Evolutionary conservation across 306 rosid genomes (phyloP).

Genomic region (Chamaecrista fasciculata): DNA sequence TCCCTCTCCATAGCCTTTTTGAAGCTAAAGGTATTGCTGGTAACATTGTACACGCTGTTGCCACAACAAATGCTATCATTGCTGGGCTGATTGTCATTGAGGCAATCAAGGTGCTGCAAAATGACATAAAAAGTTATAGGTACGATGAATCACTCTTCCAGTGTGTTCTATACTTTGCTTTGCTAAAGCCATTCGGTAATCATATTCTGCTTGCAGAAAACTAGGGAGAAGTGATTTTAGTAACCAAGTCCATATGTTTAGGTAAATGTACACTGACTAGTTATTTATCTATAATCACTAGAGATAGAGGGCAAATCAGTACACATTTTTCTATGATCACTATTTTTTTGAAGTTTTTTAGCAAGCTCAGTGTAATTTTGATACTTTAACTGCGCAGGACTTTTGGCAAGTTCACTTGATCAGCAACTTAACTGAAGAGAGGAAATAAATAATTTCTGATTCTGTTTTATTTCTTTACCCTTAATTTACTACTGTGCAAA

Average conservation of each 20-base stretch:
- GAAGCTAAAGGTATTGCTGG: constrained; percentile 99
- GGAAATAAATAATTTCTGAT: not conserved
- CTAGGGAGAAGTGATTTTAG: constrained; percentile 5
- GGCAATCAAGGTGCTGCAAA: constrained; percentile 90
- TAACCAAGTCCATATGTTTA: constrained; percentile 4
- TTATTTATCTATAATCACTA: constrained; percentile 1
- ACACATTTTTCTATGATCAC: not conserved
- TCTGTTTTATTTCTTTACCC: not conserved
- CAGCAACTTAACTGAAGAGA: not conserved
- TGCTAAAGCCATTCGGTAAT: not conserved
- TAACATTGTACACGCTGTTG: constrained; percentile 97
- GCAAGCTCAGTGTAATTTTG: constrained; percentile 6
- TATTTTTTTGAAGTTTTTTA: not conserved
- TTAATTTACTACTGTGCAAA: not conserved
- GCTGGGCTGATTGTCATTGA: constrained; percentile 99
- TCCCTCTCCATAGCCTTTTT: constrained; percentile 90
- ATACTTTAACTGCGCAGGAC: not conserved
- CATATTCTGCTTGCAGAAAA: not conserved
- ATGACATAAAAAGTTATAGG: constrained; percentile 71
- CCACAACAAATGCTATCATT: constrained; percentile 92
- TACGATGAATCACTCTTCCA: constrained; percentile 23
- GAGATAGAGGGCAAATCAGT: constrained; percentile 5
- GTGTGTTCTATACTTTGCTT: not conserved
- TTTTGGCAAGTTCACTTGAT: not conserved
- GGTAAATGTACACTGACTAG: constrained; percentile 8